Evolutionary conservation across 495 filamentous ascomycete genomes (phyloP).

Genomic region (Oidiodendron maius): DNA sequence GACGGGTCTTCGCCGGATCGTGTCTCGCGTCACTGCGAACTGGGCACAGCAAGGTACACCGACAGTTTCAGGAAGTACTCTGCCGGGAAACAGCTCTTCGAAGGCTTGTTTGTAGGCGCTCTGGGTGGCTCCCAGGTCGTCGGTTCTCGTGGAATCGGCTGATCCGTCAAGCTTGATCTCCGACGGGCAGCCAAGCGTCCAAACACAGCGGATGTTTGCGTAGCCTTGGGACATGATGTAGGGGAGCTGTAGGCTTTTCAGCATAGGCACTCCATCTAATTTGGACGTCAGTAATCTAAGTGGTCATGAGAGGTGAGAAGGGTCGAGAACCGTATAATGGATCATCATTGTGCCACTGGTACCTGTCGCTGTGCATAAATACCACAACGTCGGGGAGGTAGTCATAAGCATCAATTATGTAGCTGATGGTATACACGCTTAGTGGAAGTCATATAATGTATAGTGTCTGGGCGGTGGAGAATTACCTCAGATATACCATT

Average conservation of each 20-base stretch:
- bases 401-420: constrained; percentile 60
- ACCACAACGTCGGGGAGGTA: constrained; percentile 49
- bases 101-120: constrained; percentile 47
- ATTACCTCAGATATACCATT: constrained; percentile 54
- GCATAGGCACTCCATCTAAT: constrained; percentile 37
- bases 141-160: background rate
- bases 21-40: constrained; percentile 54
- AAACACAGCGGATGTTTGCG: constrained; percentile 61
- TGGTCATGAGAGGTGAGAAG: constrained; percentile 29
- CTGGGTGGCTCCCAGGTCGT: constrained; percentile 27
- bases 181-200: constrained; percentile 53
- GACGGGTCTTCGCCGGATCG: constrained; percentile 41
- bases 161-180: constrained; percentile 40
- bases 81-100: constrained; percentile 46
- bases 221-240: constrained; percentile 53
- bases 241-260: constrained; percentile 46
- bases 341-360: constrained; percentile 62
- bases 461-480: constrained; percentile 2
- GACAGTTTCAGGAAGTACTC: constrained; percentile 35
- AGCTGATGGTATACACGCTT: constrained; percentile 32
- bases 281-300: constrained; percentile 39
- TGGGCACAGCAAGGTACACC: constrained; percentile 62
- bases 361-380: constrained; percentile 56
- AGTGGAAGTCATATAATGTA: background rate
- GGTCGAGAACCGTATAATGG: constrained; percentile 41